Base-by-base conservation (phyloP, 768 basidiomycete species). In the Collybiopsis confluens region DNA sequence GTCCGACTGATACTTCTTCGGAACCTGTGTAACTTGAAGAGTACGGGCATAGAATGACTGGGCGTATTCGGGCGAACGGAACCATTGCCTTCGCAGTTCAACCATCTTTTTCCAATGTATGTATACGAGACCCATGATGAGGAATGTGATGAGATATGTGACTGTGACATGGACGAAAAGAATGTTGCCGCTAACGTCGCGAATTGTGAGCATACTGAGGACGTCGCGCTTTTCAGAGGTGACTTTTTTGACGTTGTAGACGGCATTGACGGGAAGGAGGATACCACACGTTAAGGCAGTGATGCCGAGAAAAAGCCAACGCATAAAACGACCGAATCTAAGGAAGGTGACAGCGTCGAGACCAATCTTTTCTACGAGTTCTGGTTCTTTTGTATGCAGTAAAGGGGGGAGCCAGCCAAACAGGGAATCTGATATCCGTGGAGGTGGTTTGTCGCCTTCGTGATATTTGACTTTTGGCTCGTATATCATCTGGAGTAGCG, bases 391-490 rank as follows among this genome's bases (percentile, higher is more conserved):
- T 23, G 88, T 85, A 57, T 84, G 81, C 33, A 92, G 63, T 37
- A 98, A 80, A 1, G 94, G 94, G 7, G 87, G 85, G 0, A 98
- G 73, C 96, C 96, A 99, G 58, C 92, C 90, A 45, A 92, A 81
- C 43, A 96, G 66, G 1, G 88, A 85, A 67, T 89, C 85, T 36
- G 85, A 85, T 67, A 96, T 90, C 21, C 82, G 81, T 6, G 91
- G 91, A 27, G 90, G 91, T 24, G 78, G 73, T 66, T 91, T 91
- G 68, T 82, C 68, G 38, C 85, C 88, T 56, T 81, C 76, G 63
- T 91, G 90, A 65, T 93, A 95, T 69, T 95, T 95, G 70, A 91
- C 83, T 71, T 95, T 97, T 57, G 92, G 94, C 65, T 93, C 90
- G 64, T 96, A 96, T 55, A 94, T 83, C 57, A 91, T 81, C 92